Evolutionary conservation across 2,329 filamentous ascomycete species (phyloP), one percentile per base, ranked within the genome.

Genomic region (Cercospora beticola): DNA sequence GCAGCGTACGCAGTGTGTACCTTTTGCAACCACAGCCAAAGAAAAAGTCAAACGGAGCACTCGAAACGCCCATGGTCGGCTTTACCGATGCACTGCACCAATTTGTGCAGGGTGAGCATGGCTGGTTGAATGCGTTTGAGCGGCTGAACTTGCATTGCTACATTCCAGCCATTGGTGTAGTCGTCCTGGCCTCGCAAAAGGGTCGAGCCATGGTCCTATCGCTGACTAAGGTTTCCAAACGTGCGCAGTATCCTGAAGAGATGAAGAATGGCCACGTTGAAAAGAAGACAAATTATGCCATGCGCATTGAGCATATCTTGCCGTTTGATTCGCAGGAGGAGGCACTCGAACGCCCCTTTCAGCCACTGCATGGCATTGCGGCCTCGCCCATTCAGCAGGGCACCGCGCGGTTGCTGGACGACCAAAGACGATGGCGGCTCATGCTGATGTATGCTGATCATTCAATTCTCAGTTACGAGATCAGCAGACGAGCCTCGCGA

Each of bases 391-490:
- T 92, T 6, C 89, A 88, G 62, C 89, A 88, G 62, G 84, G 82
- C 0, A 78, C 76, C 67, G 71, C 79, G 63, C 75, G 76, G 46
- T 43, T 69, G 33, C 64, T 57, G 14, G 74, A 73, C 56, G 72
- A 66, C 74, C 78, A 82, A 68, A 82, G 83, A 71, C 83, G 86
- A 67, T 93, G 89, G 84, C 82, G 90, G 68, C 72, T 94, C 67
- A 86, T 94, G 77, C 79, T 94, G 78, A 88, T 92, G 77, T 94
- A 90, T 76, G 85, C 85, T 67, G 88, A 93, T 78, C 88, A 92
- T 74, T 86, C 86, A 1, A 85, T 94, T 30, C 76, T 92, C 71
- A 89, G 86, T 68, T 94, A 93, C 80, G 89, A 92, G 77, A 78
- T 93, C n/a, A 73, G 74, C 23, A 80, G 76, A 64, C 64, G 63